Conservation (phyloP, 805 yeast genomes). For the Candida coleopterorum region DNA sequence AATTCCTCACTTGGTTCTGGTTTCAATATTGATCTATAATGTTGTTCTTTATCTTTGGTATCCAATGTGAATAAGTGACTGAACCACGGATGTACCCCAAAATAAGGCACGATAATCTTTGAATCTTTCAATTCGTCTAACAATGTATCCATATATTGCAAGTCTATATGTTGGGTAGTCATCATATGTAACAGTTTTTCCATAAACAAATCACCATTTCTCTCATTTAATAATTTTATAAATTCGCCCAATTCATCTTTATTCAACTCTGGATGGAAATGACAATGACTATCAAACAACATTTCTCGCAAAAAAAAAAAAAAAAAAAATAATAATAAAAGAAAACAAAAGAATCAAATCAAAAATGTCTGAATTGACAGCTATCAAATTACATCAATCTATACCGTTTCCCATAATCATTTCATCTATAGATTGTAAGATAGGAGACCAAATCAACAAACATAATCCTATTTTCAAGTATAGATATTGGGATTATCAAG, state of each 20-base stretch:
- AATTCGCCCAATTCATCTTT: conserved; percentile 8
- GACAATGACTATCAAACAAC: conserved; percentile 33
- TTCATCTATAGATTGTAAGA: conserved; percentile 41
- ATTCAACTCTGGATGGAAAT: conserved; percentile 18
- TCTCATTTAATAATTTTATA: conserved; percentile 10
- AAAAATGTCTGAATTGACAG: conserved; percentile 40
- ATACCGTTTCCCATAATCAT: conserved; percentile 67
- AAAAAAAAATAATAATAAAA: conserved; percentile 3
- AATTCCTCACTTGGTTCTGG: conserved; percentile 36
- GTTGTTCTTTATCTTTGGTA: conserved; percentile 36
- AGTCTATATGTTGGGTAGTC: conserved; percentile 35
- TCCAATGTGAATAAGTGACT: conserved; percentile 52
- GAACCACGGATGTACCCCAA: conserved; percentile 94
- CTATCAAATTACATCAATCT: conserved; percentile 53
- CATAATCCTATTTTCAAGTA: conserved; percentile 56
- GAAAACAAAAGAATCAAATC: no score
- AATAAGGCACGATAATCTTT: conserved; percentile 37
- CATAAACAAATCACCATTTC: conserved; percentile 5
- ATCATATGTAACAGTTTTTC: conserved; percentile 25
- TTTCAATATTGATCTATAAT: conserved; percentile 51
- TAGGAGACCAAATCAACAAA: conserved; percentile 44
- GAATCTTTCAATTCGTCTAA: conserved; percentile 9
- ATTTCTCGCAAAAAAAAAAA: conserved; percentile 2
- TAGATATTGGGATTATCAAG: conserved; percentile 64
- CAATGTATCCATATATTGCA: conserved; percentile 20